Percentiles rank a stretch among this genome's conserved stretches.
Evolutionary conservation across 2,329 filamentous ascomycete genomes (phyloP).

Genomic region (Mycosphaerella arachidis): DNA sequence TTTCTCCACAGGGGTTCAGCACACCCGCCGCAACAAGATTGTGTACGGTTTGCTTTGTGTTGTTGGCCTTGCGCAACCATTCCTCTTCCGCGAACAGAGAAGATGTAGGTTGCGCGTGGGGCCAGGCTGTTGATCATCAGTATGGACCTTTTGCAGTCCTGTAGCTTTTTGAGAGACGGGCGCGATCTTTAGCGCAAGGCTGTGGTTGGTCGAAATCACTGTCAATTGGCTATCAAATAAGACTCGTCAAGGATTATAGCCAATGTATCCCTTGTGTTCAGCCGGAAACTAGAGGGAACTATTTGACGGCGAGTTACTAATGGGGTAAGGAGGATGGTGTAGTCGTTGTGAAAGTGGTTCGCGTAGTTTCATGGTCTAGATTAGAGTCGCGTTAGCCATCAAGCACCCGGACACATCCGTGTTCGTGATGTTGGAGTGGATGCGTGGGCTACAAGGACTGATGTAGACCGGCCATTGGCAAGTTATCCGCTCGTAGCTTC

Average conservation of each 20-base stretch:
- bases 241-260: too few relatives aligned
- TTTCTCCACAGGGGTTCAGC: slow-evolving; percentile 4
- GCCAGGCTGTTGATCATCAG: slow-evolving; percentile 15
- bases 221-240: too few relatives aligned
- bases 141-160: slow-evolving; percentile 5
- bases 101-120: slow-evolving; percentile 9
- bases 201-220: too few relatives aligned
- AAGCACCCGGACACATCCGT: neutral
- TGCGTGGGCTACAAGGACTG: slow-evolving; percentile 3
- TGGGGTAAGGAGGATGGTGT: neutral
- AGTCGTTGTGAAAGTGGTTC: slow-evolving; percentile 13
- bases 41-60: slow-evolving; percentile 17
- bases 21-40: slow-evolving; percentile 17
- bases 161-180: too few relatives aligned
- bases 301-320: too few relatives aligned
- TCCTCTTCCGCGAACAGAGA: slow-evolving; percentile 14
- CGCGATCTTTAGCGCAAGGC: too few relatives aligned
- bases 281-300: too few relatives aligned
- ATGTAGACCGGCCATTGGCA: neutral
- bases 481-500: neutral
- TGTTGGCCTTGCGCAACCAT: slow-evolving; percentile 11
- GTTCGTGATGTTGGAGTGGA: neutral
- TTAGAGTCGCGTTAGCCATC: slow-evolving; percentile 22
- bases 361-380: slow-evolving; percentile 22
- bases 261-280: too few relatives aligned